phyloP scores from a whole-genome alignment of 441 rosid species.

The Iberis amara region DNA sequence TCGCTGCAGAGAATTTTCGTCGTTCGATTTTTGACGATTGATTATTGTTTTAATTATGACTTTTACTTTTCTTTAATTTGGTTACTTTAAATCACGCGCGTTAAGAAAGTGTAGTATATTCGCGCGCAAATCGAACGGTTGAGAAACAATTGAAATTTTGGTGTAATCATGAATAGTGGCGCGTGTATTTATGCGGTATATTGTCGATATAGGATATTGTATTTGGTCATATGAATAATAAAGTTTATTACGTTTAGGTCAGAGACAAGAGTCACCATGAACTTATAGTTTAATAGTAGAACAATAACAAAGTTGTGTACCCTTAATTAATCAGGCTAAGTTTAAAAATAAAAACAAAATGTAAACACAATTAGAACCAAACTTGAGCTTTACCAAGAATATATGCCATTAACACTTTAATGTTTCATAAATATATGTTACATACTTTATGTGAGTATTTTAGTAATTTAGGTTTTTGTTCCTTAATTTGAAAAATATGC shows the following conservation, averaged over 20 bases:
- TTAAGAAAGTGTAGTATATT: no score
- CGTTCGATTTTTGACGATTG: background rate
- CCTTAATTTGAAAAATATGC: no score
- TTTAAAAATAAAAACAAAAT: no score
- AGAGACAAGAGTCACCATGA: conserved; percentile 25
- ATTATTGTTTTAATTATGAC: background rate
- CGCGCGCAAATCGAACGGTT: conserved; percentile 19
- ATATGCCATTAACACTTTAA: no score
- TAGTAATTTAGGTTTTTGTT: no score
- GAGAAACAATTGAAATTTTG: background rate
- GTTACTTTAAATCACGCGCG: conserved; percentile 5
- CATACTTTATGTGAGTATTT: no score
- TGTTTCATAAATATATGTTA: no score
- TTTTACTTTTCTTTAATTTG: conserved; percentile 7
- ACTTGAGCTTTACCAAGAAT: no score
- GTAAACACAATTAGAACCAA: no score
- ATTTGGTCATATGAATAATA: background rate
- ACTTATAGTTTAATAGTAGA: no score
- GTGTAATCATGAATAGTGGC: background rate
- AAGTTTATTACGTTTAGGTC: conserved; percentile 24
- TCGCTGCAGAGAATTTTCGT: conserved; percentile 18
- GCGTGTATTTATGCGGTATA: conserved; percentile 6
- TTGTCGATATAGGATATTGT: background rate
- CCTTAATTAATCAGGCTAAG: no score
- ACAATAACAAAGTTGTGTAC: no score